Evolutionary conservation across 331 rosid species (phyloP), one percentile per base, ranked within the genome.

Genomic region (Prunus yedoensis): DNA sequence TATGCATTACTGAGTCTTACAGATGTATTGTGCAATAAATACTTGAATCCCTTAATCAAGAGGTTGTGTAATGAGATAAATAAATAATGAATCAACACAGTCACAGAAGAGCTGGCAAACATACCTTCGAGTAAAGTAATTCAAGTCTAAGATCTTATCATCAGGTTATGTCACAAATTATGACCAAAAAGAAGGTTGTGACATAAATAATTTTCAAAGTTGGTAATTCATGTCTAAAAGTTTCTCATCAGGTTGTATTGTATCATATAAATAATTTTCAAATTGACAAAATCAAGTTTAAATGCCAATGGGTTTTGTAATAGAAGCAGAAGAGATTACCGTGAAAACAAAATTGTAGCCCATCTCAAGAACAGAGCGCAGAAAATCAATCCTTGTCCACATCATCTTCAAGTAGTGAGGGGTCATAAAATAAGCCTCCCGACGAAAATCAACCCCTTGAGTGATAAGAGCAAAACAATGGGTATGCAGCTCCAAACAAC

Each of bases 281-380:
- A 35, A 38, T 21, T 65, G 10, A 65, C 23, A 8, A 18, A 62
- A 63, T 16, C 68, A 47, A 47, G 51, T 10, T 47, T 13, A 47
- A 47, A 7, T 35, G 41, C 41, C 41, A 35, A 35, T 5, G 41
- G 41, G 41, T 35, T 32, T 35, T 35, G 41, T 35, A 35, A 5
- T 32, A 8, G 13, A 17, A 16, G 47, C 46, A 4, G 12, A 63
- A 32, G 71, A 60, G 73, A 51, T 71, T 89, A 95, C 99, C 81
- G 99, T 95, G 85, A 95, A 94, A 52, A 94, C 96, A 78, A 94
- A 94, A 86, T 88, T 85, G 93, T 92, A 89, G 6, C 99, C 99
- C 92, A 88, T 78, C 86, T 89, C 96, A 68, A 90, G 89, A 83
- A 95, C 86, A 76, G 90, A 84, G 54, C 91, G 88, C 20, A 95